A percentile compares a stretch with the other conserved stretches of the same genome.
Evolutionary conservation across 768 basidiomycete genomes (phyloP).

Genomic region (Artomyces pyxidatus): DNA sequence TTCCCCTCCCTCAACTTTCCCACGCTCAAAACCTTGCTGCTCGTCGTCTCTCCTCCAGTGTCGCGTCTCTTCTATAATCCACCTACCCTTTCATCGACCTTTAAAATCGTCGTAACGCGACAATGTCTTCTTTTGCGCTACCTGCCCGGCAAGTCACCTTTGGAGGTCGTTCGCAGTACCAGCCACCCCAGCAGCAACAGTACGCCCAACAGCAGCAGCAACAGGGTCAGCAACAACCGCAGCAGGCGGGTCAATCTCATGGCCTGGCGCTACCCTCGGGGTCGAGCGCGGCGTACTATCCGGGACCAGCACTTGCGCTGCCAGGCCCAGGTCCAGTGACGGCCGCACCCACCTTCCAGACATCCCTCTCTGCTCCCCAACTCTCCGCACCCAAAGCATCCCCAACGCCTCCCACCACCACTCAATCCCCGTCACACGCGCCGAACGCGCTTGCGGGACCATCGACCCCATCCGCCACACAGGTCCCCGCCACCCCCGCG

Average conservation of each 20-base stretch:
- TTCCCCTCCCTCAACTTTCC: constrained; percentile 13
- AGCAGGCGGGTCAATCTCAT: constrained; percentile 32
- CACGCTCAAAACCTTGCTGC: constrained; percentile 13
- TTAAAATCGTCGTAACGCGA: neutral
- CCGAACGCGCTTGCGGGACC: constrained; percentile 46
- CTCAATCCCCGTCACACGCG: constrained; percentile 13
- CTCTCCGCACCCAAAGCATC: constrained; percentile 24
- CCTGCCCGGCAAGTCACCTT: constrained; percentile 77
- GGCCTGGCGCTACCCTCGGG: constrained; percentile 49
- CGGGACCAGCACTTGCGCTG: constrained; percentile 38
- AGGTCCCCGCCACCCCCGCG: constrained; percentile 59
- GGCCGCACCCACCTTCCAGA: constrained; percentile 30
- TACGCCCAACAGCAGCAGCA: constrained; percentile 36
- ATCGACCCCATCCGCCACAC: constrained; percentile 39
- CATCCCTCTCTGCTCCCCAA: constrained; percentile 22
- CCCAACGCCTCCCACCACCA: constrained; percentile 17
- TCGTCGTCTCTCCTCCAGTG: neutral
- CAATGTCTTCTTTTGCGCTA: constrained; percentile 51
- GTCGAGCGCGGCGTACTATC: constrained; percentile 31
- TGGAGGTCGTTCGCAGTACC: constrained; percentile 52
- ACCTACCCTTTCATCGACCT: neutral
- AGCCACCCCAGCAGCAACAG: constrained; percentile 25
- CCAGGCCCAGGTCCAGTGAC: constrained; percentile 49
- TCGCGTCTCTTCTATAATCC: constrained; percentile 1
- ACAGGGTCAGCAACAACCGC: constrained; percentile 34